phyloP scores from a whole-genome alignment of 176 grass and related monocot species.

The Paspalum vaginatum region DNA sequence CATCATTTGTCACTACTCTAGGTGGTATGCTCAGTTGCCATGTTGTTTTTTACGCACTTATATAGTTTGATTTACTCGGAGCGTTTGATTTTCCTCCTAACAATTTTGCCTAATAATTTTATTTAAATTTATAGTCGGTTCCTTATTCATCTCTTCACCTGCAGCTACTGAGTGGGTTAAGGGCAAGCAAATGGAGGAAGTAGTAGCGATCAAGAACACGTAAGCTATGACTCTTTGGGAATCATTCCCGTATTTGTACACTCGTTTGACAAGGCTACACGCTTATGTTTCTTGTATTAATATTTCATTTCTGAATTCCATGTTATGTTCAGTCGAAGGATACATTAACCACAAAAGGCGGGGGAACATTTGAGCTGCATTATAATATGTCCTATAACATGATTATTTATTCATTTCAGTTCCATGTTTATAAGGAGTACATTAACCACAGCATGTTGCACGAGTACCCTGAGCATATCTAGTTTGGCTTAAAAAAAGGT shows the following conservation, averaged over 20 bases:
- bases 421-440: too few species aligned
- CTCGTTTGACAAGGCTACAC: not conserved
- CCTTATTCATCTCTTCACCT: slow-evolving; percentile 10
- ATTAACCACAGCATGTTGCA: too few species aligned
- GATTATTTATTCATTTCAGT: too few species aligned
- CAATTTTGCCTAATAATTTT: not conserved
- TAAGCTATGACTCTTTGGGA: slow-evolving; percentile 31
- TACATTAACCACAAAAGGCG: not conserved
- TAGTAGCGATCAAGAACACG: slow-evolving; percentile 76
- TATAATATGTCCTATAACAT: not conserved
- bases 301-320: not conserved
- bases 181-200: slow-evolving; percentile 85
- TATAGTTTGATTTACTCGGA: not conserved
- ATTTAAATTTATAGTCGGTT: not conserved
- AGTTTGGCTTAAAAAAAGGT: too few species aligned
- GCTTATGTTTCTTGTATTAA: not conserved
- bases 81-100: not conserved
- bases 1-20: too few species aligned
- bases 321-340: not conserved
- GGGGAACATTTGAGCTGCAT: not conserved
- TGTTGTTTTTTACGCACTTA: not conserved
- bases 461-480: too few species aligned
- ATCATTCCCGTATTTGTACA: not conserved
- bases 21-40: not conserved
- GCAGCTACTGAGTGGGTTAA: slow-evolving; percentile 91